These are phyloP conservation scores for Scleromitrula shiraiana DNA, from an alignment of 2,329 filamentous ascomycete species.

Conservation along the genomic window DNA sequence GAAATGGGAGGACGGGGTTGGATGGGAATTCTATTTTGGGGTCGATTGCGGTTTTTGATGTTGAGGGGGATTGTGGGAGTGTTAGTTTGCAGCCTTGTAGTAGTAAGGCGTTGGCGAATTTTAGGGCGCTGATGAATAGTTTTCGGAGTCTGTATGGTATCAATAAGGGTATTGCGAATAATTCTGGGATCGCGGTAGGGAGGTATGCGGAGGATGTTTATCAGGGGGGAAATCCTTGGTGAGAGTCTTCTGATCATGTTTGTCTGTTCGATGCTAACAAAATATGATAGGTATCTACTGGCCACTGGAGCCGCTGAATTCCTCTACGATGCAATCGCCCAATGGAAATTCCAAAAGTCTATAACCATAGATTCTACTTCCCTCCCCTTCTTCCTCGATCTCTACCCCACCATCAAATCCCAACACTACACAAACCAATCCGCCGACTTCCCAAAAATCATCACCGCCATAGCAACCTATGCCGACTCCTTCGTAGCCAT, in stretches of 20 bases:
- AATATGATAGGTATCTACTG: conserved; percentile 50
- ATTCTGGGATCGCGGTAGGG: conserved; percentile 56
- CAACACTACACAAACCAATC: conserved; percentile 57
- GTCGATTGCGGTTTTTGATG: conserved; percentile 62
- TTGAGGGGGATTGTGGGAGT: conserved; percentile 56
- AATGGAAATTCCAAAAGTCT: conserved; percentile 56
- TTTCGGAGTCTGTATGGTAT: conserved; percentile 60
- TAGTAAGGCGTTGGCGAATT: conserved; percentile 57
- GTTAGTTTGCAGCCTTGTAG: conserved; percentile 61
- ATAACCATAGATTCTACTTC: conserved; percentile 57
- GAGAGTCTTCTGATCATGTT: not conserved
- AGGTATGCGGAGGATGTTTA: conserved; percentile 67
- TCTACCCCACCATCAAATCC: conserved; percentile 48
- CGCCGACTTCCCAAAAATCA: conserved; percentile 37
- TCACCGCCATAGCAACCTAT: conserved; percentile 55
- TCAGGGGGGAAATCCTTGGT: conserved; percentile 71
- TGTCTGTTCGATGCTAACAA: not conserved
- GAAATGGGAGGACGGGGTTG: conserved; percentile 57
- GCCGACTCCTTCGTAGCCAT: conserved; percentile 47
- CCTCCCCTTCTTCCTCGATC: conserved; percentile 62
- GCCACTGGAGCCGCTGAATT: conserved; percentile 73
- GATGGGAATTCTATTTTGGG: conserved; percentile 64
- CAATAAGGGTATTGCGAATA: conserved; percentile 54
- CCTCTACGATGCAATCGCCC: conserved; percentile 66
- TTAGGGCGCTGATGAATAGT: conserved; percentile 65